Evolutionary conservation across 1,139 yeast genomes (phyloP).

Genomic region (Saccharomyces pastorianus): DNA sequence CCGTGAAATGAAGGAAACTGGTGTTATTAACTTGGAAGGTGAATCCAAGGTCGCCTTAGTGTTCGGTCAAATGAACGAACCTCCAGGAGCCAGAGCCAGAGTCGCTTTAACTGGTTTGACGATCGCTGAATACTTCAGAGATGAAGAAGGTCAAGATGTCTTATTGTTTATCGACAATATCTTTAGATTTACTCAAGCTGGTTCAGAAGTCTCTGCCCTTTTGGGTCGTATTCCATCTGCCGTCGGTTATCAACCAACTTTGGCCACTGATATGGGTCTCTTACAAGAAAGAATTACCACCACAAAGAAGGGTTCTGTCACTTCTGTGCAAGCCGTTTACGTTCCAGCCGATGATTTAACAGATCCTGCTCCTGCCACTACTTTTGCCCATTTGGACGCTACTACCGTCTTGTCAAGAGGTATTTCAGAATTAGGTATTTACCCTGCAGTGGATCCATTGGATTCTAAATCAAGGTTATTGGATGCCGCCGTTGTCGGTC

Average conservation of each 20-base stretch:
- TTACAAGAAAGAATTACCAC: conserved; percentile 99
- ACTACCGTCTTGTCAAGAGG: conserved; percentile 99
- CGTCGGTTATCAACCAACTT: conserved; percentile 99
- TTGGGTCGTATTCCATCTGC: conserved; percentile 99
- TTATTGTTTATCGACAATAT: conserved; percentile 98
- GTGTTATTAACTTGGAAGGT: conserved; percentile 99
- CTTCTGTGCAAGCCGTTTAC: conserved; percentile 99
- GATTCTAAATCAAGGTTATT: conserved; percentile 98
- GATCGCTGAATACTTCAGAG: conserved; percentile 99
- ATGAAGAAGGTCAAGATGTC: conserved; percentile 99
- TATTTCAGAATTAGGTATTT: conserved; percentile 98
- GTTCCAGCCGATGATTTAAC: conserved; percentile 99
- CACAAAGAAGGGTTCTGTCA: conserved; percentile 98
- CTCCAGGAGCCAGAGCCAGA: conserved; percentile 99
- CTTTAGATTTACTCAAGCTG: conserved; percentile 99
- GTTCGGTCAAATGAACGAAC: conserved; percentile 99
- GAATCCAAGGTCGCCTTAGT: conserved; percentile 99
- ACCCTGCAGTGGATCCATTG: conserved; percentile 99
- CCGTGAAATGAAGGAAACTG: conserved; percentile 99
- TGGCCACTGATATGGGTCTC: conserved; percentile 99
- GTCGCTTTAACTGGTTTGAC: conserved; percentile 99
- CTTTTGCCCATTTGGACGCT: conserved; percentile 99
- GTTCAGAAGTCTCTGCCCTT: conserved; percentile 99
- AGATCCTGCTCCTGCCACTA: conserved; percentile 99
- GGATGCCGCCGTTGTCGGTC: conserved; percentile 95